A percentile compares a stretch with the other conserved stretches of the same genome.
phyloP scores from a whole-genome alignment of 1,284 basidiomycete species.

The Lentinula novae-zelandiae region DNA sequence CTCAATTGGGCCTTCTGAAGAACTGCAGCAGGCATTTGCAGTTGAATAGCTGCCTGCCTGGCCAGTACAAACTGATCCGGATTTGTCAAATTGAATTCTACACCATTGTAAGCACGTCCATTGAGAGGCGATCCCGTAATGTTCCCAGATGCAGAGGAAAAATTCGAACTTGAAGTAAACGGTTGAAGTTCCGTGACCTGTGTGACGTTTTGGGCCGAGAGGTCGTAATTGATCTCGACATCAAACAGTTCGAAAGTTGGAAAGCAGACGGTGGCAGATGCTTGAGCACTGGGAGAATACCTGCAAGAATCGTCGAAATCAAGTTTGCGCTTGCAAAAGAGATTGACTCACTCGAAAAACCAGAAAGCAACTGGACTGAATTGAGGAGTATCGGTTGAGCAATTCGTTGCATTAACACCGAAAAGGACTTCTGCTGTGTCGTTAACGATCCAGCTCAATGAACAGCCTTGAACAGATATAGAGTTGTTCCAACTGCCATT shows the following conservation, averaged over 20 bases:
- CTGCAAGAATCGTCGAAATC: not conserved
- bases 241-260: conserved; percentile 9
- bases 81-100: conserved; percentile 38
- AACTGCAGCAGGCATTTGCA: conserved; percentile 48
- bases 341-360: conserved; percentile 42
- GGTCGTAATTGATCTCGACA: conserved; percentile 25
- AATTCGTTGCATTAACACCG: conserved; percentile 27
- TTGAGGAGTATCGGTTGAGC: conserved; percentile 24
- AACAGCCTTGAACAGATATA: conserved; percentile 35
- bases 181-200: conserved; percentile 33
- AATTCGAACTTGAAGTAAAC: conserved; percentile 33
- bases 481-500: conserved; percentile 39
- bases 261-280: conserved; percentile 10
- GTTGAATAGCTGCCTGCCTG: conserved; percentile 36
- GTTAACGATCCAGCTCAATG: conserved; percentile 34
- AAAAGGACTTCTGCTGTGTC: conserved; percentile 37
- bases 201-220: conserved; percentile 38
- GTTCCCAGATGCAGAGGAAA: conserved; percentile 24
- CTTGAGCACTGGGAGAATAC: not conserved
- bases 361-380: conserved; percentile 52
- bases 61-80: conserved; percentile 31
- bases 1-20: conserved; percentile 40
- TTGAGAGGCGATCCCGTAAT: conserved; percentile 9
- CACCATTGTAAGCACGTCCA: conserved; percentile 45
- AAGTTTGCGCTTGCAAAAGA: not conserved